A percentile compares a stretch with the other conserved stretches of the same genome.
These are phyloP conservation scores for Podospora australis DNA, from an alignment of 495 filamentous ascomycete genomes.

Conservation along the genomic window DNA sequence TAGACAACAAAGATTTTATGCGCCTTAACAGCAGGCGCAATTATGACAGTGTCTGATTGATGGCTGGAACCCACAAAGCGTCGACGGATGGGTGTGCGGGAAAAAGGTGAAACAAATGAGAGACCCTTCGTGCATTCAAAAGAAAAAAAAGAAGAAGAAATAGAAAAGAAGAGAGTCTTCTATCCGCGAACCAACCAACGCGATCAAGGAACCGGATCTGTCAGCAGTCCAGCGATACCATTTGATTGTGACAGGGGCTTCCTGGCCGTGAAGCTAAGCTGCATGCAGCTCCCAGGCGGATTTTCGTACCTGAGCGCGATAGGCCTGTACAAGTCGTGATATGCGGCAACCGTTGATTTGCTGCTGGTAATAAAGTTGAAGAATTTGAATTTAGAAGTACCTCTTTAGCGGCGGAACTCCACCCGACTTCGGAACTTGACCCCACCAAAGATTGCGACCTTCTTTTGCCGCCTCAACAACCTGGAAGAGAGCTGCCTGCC, in stretches of 20 bases:
- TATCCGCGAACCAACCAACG: not conserved
- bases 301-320: not conserved
- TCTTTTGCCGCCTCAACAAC: no score
- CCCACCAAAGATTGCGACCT: no score
- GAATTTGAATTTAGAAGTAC: no score
- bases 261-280: constrained; percentile 3
- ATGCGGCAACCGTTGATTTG: not conserved
- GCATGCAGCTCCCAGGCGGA: constrained; percentile 11
- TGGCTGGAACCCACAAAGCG: no score
- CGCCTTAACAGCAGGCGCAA: no score
- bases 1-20: no score
- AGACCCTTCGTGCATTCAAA: not conserved
- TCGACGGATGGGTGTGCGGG: no score
- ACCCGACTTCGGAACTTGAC: constrained; percentile 6
- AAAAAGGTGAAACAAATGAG: not conserved
- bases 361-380: no score
- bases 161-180: not conserved
- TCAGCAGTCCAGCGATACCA: constrained; percentile 9
- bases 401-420: constrained; percentile 3
- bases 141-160: not conserved
- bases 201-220: constrained; percentile 6
- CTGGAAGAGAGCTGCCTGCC: no score
- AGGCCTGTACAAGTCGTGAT: not conserved
- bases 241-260: constrained; percentile 1
- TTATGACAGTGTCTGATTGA: no score